Evolutionary conservation across 2,329 filamentous ascomycete species (phyloP), one percentile per base, ranked within the genome.

Genomic region (Sclerotinia minor): DNA sequence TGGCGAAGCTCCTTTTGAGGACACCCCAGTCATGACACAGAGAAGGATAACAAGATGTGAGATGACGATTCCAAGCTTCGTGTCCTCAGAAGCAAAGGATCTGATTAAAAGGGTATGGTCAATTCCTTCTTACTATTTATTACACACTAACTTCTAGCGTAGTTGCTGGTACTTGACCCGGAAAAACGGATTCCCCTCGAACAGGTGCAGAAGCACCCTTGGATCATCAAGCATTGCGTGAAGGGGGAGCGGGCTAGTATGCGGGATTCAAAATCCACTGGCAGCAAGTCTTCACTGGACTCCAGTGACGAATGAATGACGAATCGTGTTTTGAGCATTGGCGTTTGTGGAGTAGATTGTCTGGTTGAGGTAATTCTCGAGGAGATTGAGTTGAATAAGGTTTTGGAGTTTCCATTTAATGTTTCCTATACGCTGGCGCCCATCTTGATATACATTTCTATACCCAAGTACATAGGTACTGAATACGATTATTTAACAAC

Each of bases 1-100:
- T 45, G 95, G 95, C 69, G 93, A 97, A 81, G 95, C 95, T 21
- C 95, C 95, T 0, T 99, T 99, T 75, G 95, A 99, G 79, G 95
- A 98, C 76, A 95, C 92, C 2, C 92, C 92, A 5, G 87, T 94
- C 71, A 96, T 97, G 92, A 99, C 95, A 35, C 93, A 97, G 73
- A 84, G 92, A 73, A 88, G 94, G 76, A 99, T 99, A 78, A 87
- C 89, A 6, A 84, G 92, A 73, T 92, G 90, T 41, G 95, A 98
- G 76, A 97, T 98, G 92, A 90, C 90, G 0, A 89, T 98, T 60
- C 95, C 95, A 5, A 89, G 87, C 9, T 98, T 94, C 78, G 90
- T 99, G 68, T 97, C 92, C 78, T 81, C 91, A 0, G 95, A 98
- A 81, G 95, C 94, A 54, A 90, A 85, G 75, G 94, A 99, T 77